These are phyloP conservation scores for Centrapalus pauciflorus DNA, from an alignment of 129 eudicot species.

Conservation along the genomic window DNA sequence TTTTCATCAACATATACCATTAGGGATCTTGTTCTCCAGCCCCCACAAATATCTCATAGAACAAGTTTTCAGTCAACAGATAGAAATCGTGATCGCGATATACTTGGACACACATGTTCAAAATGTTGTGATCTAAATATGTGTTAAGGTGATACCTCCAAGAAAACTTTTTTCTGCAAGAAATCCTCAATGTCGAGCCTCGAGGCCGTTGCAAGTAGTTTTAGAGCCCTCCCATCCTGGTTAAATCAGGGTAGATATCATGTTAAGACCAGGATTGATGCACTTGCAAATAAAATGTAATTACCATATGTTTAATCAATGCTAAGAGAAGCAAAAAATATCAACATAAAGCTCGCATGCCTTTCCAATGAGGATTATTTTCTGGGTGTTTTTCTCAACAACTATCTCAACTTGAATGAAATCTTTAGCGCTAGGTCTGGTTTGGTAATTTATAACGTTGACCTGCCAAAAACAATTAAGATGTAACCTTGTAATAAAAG, in stretches of 20 bases:
- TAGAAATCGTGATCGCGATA: background rate
- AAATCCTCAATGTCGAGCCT: slow-evolving; percentile 98
- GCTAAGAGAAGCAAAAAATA: background rate
- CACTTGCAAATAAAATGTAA: background rate
- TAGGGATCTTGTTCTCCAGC: background rate
- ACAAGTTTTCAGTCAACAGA: too few relatives aligned
- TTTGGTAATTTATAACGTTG: slow-evolving; percentile 80
- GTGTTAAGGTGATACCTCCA: slow-evolving; percentile 58
- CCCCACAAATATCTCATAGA: background rate
- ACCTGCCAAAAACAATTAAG: slow-evolving; percentile 50
- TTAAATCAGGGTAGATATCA: background rate
- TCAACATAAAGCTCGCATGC: slow-evolving; percentile 26
- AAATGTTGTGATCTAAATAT: background rate
- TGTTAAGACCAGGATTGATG: background rate
- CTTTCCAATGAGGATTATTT: slow-evolving; percentile 94
- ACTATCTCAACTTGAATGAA: slow-evolving; percentile 96
- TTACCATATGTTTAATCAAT: background rate
- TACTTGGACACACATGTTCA: background rate
- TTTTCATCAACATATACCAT: slow-evolving; percentile 5
- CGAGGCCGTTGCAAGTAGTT: slow-evolving; percentile 93
- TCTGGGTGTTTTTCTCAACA: slow-evolving; percentile 91
- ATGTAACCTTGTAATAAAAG: background rate
- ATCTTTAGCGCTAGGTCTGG: slow-evolving; percentile 90
- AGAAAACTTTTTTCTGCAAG: slow-evolving; percentile 91
- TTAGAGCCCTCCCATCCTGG: slow-evolving; percentile 91